phyloP scores from a whole-genome alignment of 2,329 filamentous ascomycete genomes.

The Xylaria sp. region DNA sequence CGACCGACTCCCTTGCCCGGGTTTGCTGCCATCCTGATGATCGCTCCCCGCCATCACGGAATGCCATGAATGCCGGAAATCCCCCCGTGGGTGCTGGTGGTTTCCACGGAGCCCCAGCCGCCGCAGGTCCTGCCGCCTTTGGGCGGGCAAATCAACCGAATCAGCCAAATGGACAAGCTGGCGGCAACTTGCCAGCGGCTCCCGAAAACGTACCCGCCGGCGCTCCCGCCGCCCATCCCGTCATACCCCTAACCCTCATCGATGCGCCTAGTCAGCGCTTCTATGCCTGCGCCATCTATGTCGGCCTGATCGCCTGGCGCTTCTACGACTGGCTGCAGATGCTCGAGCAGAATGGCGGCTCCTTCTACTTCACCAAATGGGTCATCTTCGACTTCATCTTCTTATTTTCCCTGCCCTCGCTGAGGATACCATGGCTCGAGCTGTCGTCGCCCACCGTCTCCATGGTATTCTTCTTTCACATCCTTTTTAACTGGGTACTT shows the following conservation, averaged over 20 bases:
- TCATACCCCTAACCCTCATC: slow-evolving; percentile 80
- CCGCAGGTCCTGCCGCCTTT: slow-evolving; percentile 46
- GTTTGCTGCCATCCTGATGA: slow-evolving; percentile 21
- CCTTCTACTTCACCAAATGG: slow-evolving; percentile 96
- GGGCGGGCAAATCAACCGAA: too few relatives aligned
- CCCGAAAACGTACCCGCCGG: slow-evolving; percentile 43
- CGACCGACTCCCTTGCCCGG: background rate
- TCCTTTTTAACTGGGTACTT: slow-evolving; percentile 76
- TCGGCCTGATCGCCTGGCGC: slow-evolving; percentile 76
- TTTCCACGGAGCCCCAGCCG: slow-evolving; percentile 74
- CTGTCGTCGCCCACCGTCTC: slow-evolving; percentile 77
- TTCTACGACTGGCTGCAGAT: slow-evolving; percentile 83
- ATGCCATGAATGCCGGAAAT: slow-evolving; percentile 78
- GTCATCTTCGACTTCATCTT: slow-evolving; percentile 82
- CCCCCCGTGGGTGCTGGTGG: slow-evolving; percentile 80
- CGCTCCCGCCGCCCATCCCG: slow-evolving; percentile 51
- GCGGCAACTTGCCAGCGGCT: slow-evolving; percentile 46
- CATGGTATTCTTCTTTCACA: slow-evolving; percentile 71
- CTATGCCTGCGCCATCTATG: slow-evolving; percentile 81
- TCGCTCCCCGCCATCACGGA: slow-evolving; percentile 40
- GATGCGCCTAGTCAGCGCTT: slow-evolving; percentile 91
- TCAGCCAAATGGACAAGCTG: slow-evolving; percentile 33
- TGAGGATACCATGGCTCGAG: slow-evolving; percentile 96
- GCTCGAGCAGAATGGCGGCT: slow-evolving; percentile 80
- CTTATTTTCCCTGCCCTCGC: slow-evolving; percentile 80